These are phyloP conservation scores for Chloranthus sessilifolius DNA, from an alignment of 164 flowering plant species.

Conservation along the genomic window DNA sequence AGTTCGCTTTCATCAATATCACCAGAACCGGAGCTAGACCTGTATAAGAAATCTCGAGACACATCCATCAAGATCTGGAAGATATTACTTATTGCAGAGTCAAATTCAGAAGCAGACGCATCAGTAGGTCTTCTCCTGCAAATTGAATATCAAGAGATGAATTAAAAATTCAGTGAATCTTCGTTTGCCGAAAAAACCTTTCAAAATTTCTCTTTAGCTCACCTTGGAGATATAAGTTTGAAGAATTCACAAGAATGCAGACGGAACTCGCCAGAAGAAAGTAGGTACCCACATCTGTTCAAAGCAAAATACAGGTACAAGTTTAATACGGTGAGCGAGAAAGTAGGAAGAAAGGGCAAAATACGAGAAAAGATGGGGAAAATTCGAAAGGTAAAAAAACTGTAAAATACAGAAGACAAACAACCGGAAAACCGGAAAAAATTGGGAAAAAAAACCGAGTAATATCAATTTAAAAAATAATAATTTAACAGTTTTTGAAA, in stretches of 20 bases:
- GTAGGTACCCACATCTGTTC: slow-evolving; percentile 77
- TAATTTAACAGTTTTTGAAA: too few species aligned
- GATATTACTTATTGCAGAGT: slow-evolving; percentile 64
- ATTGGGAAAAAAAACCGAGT: too few species aligned
- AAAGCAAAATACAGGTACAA: too few species aligned
- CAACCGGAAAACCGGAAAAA: too few species aligned
- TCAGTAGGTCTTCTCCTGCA: slow-evolving; percentile 85
- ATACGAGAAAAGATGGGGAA: too few species aligned
- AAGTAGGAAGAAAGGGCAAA: background rate
- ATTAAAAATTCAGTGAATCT: background rate
- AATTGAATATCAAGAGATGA: slow-evolving; percentile 10
- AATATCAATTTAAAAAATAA: too few species aligned
- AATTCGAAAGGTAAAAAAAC: too few species aligned
- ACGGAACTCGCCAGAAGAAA: slow-evolving; percentile 83
- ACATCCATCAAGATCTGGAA: slow-evolving; percentile 73
- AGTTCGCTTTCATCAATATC: slow-evolving; percentile 67
- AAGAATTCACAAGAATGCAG: slow-evolving; percentile 97
- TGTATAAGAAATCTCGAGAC: slow-evolving; percentile 54
- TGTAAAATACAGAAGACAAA: too few species aligned
- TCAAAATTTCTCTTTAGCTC: slow-evolving; percentile 2
- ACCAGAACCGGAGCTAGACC: slow-evolving; percentile 34
- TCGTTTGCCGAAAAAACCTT: background rate
- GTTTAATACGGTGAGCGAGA: too few species aligned
- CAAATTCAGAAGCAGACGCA: slow-evolving; percentile 65
- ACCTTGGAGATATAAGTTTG: slow-evolving; percentile 87